phyloP scores from a whole-genome alignment of 306 rosid species.

The Sicyos edulis region DNA sequence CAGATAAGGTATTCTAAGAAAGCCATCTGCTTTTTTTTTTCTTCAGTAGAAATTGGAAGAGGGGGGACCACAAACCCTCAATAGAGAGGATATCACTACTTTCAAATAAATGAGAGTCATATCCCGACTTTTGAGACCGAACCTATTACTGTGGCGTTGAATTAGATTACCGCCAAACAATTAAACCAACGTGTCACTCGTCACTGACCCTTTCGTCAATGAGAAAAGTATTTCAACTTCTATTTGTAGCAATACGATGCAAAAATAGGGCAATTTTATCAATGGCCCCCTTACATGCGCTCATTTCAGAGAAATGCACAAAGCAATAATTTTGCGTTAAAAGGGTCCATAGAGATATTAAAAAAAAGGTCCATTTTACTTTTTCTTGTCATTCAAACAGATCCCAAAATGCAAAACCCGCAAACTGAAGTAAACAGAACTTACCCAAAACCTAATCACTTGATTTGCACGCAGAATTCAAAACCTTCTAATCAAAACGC shows the following conservation, averaged over 20 bases:
- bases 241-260: slow-evolving; percentile 5
- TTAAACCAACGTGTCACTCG: no score
- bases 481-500: not conserved
- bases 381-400: not conserved
- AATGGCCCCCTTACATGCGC: not conserved
- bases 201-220: not conserved
- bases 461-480: slow-evolving; percentile 7
- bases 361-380: not conserved
- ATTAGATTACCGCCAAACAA: no score
- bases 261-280: not conserved
- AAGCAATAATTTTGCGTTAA: not conserved
- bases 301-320: not conserved
- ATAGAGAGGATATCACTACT: no score
- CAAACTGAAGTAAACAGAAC: slow-evolving; percentile 4
- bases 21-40: not conserved
- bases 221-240: not conserved
- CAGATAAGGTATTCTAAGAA: not conserved
- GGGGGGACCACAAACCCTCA: no score
- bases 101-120: no score
- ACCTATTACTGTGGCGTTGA: no score
- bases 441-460: not conserved
- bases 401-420: slow-evolving; percentile 6
- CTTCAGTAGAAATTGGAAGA: no score
- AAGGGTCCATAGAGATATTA: not conserved
- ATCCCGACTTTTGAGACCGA: no score